These are phyloP conservation scores for Pleurotus citrinopileatus DNA, from an alignment of 768 basidiomycete genomes.

Conservation along the genomic window DNA sequence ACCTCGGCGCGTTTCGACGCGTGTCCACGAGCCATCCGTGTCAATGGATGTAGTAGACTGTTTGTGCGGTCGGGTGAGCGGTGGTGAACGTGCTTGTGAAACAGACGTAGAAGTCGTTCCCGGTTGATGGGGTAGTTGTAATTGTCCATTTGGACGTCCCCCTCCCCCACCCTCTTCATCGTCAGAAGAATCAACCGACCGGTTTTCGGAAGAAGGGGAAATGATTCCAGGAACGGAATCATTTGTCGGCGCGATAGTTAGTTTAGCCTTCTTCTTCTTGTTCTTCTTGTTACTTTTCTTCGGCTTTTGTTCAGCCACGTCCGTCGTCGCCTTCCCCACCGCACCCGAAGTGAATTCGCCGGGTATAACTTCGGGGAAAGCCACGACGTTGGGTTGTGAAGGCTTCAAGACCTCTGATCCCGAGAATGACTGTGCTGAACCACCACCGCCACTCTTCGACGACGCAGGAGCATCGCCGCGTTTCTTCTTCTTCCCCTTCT, in stretches of 20 bases:
- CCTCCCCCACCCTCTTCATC: slow-evolving; percentile 7
- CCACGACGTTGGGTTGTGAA: slow-evolving; percentile 17
- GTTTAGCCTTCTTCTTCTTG: slow-evolving; percentile 40
- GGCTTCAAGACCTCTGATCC: not conserved
- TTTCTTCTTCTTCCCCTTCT: slow-evolving; percentile 30
- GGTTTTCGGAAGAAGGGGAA: slow-evolving; percentile 17
- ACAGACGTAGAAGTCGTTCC: slow-evolving; percentile 18
- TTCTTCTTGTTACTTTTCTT: slow-evolving; percentile 45
- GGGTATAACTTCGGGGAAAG: slow-evolving; percentile 39
- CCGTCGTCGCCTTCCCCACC: slow-evolving; percentile 9
- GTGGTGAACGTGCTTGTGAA: slow-evolving; percentile 4
- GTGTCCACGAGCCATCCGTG: slow-evolving; percentile 70
- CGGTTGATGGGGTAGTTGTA: slow-evolving; percentile 9
- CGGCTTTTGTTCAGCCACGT: slow-evolving; percentile 12
- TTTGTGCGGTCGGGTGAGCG: slow-evolving; percentile 10
- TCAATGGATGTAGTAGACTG: slow-evolving; percentile 39
- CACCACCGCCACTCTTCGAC: slow-evolving; percentile 15
- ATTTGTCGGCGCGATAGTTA: slow-evolving; percentile 8
- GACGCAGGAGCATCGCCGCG: slow-evolving; percentile 11
- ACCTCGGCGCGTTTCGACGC: slow-evolving; percentile 51
- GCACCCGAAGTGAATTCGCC: slow-evolving; percentile 37
- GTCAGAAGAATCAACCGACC: slow-evolving; percentile 18
- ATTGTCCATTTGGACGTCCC: slow-evolving; percentile 10
- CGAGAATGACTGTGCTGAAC: slow-evolving; percentile 13
- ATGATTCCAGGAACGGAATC: slow-evolving; percentile 9